phyloP scores from a whole-genome alignment of 1,284 basidiomycete genomes.

The Cutaneotrichosporon cyanovorans region DNA sequence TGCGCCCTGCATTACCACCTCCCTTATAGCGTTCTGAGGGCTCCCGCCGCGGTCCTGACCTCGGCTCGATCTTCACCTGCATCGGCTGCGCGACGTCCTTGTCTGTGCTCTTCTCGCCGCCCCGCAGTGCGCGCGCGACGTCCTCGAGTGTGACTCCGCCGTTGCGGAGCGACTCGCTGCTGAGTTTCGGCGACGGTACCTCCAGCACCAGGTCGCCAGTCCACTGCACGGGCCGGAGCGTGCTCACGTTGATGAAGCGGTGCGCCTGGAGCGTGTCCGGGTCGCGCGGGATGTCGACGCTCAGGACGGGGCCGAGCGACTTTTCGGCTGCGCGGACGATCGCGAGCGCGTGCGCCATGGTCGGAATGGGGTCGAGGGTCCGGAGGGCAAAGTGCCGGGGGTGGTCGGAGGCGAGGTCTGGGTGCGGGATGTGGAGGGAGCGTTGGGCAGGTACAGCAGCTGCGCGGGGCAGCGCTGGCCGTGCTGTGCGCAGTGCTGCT shows the following conservation, averaged over 20 bases:
- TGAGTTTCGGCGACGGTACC: slow-evolving; percentile 20
- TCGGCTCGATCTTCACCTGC: slow-evolving; percentile 18
- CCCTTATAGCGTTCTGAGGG: background rate
- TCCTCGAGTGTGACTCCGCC: slow-evolving; percentile 7
- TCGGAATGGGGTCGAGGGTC: slow-evolving; percentile 14
- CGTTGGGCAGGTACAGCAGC: background rate
- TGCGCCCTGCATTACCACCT: too few relatives aligned
- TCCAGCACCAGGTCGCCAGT: slow-evolving; percentile 22
- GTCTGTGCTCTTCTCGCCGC: background rate
- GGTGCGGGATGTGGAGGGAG: background rate
- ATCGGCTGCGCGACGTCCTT: slow-evolving; percentile 1
- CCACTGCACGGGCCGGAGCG: slow-evolving; percentile 23
- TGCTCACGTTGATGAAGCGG: slow-evolving; percentile 17
- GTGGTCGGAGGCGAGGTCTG: background rate
- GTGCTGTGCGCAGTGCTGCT: too few relatives aligned
- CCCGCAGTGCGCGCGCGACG: slow-evolving; percentile 1
- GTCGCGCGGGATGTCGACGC: slow-evolving; percentile 21
- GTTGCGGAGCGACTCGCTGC: background rate
- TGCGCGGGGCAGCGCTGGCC: too few relatives aligned
- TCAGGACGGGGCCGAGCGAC: slow-evolving; percentile 23
- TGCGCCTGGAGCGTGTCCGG: slow-evolving; percentile 16
- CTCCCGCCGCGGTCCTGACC: too few relatives aligned
- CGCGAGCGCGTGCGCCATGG: slow-evolving; percentile 23
- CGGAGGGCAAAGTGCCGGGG: slow-evolving; percentile 14
- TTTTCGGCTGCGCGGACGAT: slow-evolving; percentile 28